These are phyloP conservation scores for Claviceps quebecensis DNA, from an alignment of 2,329 filamentous ascomycete genomes.

Conservation along the genomic window DNA sequence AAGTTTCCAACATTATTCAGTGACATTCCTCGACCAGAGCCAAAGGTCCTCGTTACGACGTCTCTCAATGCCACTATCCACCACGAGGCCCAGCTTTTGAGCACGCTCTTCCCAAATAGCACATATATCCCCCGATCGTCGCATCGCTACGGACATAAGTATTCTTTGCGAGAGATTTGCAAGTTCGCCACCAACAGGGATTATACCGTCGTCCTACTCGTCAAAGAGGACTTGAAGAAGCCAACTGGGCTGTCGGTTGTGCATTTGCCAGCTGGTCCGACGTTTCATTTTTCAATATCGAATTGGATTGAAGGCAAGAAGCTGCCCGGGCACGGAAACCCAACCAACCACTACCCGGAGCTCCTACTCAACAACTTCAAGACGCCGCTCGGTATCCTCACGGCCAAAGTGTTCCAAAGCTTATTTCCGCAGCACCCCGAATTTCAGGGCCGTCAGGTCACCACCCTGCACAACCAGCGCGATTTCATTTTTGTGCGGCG, in stretches of 20 bases:
- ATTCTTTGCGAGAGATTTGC: slow-evolving; percentile 81
- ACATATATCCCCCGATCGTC: slow-evolving; percentile 78
- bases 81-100: slow-evolving; percentile 64
- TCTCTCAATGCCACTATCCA: slow-evolving; percentile 81
- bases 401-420: slow-evolving; percentile 61
- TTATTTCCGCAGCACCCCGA: slow-evolving; percentile 61
- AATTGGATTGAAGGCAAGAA: slow-evolving; percentile 85
- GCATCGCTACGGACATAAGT: slow-evolving; percentile 78
- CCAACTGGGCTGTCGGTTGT: slow-evolving; percentile 72
- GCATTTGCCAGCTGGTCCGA: slow-evolving; percentile 71
- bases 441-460: slow-evolving; percentile 72
- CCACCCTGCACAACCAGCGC: slow-evolving; percentile 87
- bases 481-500: slow-evolving; percentile 90
- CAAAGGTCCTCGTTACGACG: slow-evolving; percentile 88
- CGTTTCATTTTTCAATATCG: slow-evolving; percentile 81
- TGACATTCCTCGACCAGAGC: slow-evolving; percentile 43
- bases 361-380: slow-evolving; percentile 89
- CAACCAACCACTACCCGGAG: slow-evolving; percentile 83
- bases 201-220: slow-evolving; percentile 71
- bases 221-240: slow-evolving; percentile 81
- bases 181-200: slow-evolving; percentile 69
- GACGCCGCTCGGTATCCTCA: slow-evolving; percentile 78
- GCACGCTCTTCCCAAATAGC: slow-evolving; percentile 69
- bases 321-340: slow-evolving; percentile 75
- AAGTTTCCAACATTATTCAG: slow-evolving; percentile 51